A percentile compares a stretch with the other conserved stretches of the same genome.
phyloP scores from a whole-genome alignment of 164 flowering plant species.

The Aristolochia contorta region DNA sequence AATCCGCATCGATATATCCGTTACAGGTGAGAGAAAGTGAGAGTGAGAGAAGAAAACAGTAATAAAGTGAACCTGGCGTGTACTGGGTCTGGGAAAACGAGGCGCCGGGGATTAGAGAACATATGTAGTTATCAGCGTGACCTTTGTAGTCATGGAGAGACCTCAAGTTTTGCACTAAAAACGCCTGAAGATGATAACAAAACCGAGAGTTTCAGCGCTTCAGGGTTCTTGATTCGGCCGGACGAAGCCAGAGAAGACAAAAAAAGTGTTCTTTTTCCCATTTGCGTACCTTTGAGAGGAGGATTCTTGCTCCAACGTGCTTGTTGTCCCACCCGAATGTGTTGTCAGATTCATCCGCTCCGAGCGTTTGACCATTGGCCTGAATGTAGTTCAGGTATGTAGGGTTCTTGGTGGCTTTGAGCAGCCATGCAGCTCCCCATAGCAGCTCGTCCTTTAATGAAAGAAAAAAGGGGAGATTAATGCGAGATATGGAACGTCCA shows the following conservation, averaged over 20 bases:
- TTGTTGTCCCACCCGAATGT: constrained; percentile 97
- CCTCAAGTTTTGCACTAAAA: constrained; percentile 59
- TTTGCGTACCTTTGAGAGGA: constrained; percentile 62
- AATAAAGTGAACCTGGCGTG: constrained; percentile 49
- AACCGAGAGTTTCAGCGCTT: background rate
- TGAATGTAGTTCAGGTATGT: constrained; percentile 64
- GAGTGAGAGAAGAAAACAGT: too few species aligned
- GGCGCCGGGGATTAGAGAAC: constrained; percentile 66
- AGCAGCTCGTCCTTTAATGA: constrained; percentile 74
- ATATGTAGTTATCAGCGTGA: constrained; percentile 76
- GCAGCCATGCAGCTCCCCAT: constrained; percentile 98
- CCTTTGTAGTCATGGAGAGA: constrained; percentile 76
- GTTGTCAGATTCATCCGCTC: constrained; percentile 69
- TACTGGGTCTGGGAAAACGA: constrained; percentile 49
- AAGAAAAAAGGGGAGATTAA: background rate
- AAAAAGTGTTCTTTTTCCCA: background rate
- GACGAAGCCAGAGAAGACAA: too few species aligned
- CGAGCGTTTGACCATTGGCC: constrained; percentile 67
- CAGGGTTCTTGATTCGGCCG: background rate
- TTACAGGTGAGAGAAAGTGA: constrained; percentile 4
- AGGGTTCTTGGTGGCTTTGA: constrained; percentile 68
- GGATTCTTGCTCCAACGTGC: constrained; percentile 86
- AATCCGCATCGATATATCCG: constrained; percentile 20
- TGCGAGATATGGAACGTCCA: background rate
- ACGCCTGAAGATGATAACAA: constrained; percentile 36